phyloP scores from a whole-genome alignment of 1,284 basidiomycete genomes.

The Farysia itapuensis region DNA sequence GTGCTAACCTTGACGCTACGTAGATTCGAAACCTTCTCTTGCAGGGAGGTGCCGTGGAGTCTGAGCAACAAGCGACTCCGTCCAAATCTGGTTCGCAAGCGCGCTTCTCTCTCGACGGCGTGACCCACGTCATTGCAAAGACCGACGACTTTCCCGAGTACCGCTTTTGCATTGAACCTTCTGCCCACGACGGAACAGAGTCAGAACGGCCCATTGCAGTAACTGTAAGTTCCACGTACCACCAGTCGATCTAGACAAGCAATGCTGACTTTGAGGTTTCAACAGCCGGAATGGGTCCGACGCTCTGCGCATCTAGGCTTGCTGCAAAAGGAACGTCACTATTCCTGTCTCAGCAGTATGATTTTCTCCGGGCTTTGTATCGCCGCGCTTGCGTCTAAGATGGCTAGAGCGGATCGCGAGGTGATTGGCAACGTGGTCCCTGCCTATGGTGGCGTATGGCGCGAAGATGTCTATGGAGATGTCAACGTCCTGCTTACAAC shows the following conservation, averaged over 20 bases:
- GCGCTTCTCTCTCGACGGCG: slow-evolving; percentile 37
- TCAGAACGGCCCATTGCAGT: slow-evolving; percentile 13
- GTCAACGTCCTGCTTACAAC: slow-evolving; percentile 79
- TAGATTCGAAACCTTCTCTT: neutral
- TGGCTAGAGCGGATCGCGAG: slow-evolving; percentile 70
- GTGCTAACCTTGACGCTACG: too few relatives aligned
- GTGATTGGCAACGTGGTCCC: slow-evolving; percentile 72
- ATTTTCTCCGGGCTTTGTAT: slow-evolving; percentile 78
- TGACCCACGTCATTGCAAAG: slow-evolving; percentile 64
- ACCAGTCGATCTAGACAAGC: neutral
- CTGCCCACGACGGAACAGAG: slow-evolving; percentile 4
- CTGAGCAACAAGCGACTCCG: neutral
- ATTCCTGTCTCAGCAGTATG: slow-evolving; percentile 73
- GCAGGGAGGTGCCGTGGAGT: neutral
- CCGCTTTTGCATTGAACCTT: slow-evolving; percentile 24
- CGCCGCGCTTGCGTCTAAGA: slow-evolving; percentile 63
- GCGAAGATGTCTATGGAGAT: slow-evolving; percentile 73
- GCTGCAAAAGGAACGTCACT: slow-evolving; percentile 63
- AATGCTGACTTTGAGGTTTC: neutral
- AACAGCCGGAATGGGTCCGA: slow-evolving; percentile 43
- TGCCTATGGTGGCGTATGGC: slow-evolving; percentile 79
- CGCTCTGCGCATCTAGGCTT: slow-evolving; percentile 28
- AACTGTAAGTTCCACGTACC: slow-evolving; percentile 13
- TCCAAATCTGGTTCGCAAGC: neutral
- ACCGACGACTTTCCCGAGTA: slow-evolving; percentile 66